phyloP scores from a whole-genome alignment of 495 filamentous ascomycete species.

The Talaromyces borbonicus region DNA sequence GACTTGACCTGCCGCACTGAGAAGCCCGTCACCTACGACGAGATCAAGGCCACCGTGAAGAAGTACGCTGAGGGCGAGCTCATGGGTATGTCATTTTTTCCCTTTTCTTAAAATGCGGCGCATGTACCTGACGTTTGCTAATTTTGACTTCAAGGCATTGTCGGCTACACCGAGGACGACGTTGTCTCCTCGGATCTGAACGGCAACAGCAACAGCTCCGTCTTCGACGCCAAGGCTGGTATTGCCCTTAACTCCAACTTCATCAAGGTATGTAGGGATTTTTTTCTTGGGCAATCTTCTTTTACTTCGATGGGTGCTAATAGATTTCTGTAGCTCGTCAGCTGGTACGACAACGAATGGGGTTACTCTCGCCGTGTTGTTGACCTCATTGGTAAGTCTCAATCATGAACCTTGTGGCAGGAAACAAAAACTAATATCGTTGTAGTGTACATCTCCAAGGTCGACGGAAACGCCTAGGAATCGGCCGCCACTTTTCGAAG shows the following conservation, averaged over 20 bases:
- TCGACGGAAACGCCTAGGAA: conserved; percentile 51
- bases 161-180: conserved; percentile 95
- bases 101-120: neutral
- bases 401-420: neutral
- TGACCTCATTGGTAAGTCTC: conserved; percentile 63
- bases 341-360: conserved; percentile 97
- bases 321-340: conserved; percentile 44
- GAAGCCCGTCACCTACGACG: conserved; percentile 81
- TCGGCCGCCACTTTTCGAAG: conserved; percentile 10
- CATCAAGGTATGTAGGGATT: conserved; percentile 54
- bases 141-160: conserved; percentile 51
- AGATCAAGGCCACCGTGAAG: conserved; percentile 92
- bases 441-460: conserved; percentile 76
- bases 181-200: conserved; percentile 89
- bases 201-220: conserved; percentile 85
- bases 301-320: neutral
- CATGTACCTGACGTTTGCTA: conserved; percentile 21
- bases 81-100: conserved; percentile 56
- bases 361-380: conserved; percentile 98
- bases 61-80: conserved; percentile 71
- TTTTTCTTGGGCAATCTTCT: neutral
- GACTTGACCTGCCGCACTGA: conserved; percentile 91
- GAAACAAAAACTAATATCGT: conserved; percentile 9
- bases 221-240: conserved; percentile 99
- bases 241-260: conserved; percentile 97